A percentile compares a stretch with the other conserved stretches of the same genome.
Conservation (phyloP, 352 stramenopile genomes). For the Globisporangium parvum region DNA sequence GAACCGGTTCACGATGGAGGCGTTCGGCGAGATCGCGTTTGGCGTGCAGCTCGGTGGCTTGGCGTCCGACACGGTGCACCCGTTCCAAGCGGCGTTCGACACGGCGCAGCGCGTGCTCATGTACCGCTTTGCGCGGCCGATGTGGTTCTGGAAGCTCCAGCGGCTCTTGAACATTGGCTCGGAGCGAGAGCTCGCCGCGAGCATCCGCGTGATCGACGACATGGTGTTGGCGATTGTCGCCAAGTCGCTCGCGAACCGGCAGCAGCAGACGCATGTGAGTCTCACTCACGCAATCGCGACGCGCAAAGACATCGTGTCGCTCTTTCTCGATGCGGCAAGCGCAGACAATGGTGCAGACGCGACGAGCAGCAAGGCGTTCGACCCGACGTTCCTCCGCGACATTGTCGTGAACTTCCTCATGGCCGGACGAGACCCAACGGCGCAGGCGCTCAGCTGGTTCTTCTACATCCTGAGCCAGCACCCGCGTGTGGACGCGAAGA, state of each 20-base stretch:
- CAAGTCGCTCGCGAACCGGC: slow-evolving; percentile 20
- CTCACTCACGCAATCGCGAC: not conserved
- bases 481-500: slow-evolving; percentile 38
- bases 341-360: not conserved
- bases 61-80: slow-evolving; percentile 24
- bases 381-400: slow-evolving; percentile 49
- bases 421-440: slow-evolving; percentile 73
- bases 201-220: slow-evolving; percentile 31
- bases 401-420: slow-evolving; percentile 80
- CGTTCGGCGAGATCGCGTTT: slow-evolving; percentile 68
- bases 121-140: slow-evolving; percentile 30
- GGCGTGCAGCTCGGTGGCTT: slow-evolving; percentile 39
- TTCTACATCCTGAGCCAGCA: slow-evolving; percentile 48
- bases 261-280: no score
- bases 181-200: slow-evolving; percentile 23
- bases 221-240: slow-evolving; percentile 34
- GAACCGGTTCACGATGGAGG: slow-evolving; percentile 56
- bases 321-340: slow-evolving; percentile 20
- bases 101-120: slow-evolving; percentile 22
- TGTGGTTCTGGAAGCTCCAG: slow-evolving; percentile 41
- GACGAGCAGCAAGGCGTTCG: slow-evolving; percentile 9
- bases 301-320: slow-evolving; percentile 12
- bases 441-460: slow-evolving; percentile 68
- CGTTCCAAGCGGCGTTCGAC: slow-evolving; percentile 56
- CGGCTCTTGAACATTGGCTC: slow-evolving; percentile 25